phyloP scores from a whole-genome alignment of 495 filamentous ascomycete genomes.

The Baudoinia panamericana region DNA sequence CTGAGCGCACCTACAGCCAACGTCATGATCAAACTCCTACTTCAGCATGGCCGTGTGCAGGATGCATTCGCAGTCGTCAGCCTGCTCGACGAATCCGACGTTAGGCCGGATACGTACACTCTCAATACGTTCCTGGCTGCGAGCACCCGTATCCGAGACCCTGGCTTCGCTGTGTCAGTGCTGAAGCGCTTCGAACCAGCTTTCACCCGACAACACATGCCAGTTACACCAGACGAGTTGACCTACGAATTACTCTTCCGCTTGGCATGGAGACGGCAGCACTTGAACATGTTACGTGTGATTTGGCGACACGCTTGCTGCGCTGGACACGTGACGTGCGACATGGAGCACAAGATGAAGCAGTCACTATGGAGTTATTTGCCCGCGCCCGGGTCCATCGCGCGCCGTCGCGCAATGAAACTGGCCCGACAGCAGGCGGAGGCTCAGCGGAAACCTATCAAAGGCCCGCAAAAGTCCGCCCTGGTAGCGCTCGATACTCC shows the following conservation, averaged over 20 bases:
- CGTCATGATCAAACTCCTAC: slow-evolving; percentile 2
- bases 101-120: neutral
- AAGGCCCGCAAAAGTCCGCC: no score
- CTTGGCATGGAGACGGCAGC: slow-evolving; percentile 5
- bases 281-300: slow-evolving; percentile 9
- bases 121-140: slow-evolving; percentile 6
- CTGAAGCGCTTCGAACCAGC: neutral
- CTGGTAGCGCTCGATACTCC: neutral
- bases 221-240: neutral
- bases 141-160: neutral
- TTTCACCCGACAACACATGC: neutral
- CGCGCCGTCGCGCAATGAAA: neutral
- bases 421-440: neutral
- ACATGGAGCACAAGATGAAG: slow-evolving; percentile 1
- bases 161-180: neutral
- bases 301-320: slow-evolving; percentile 16
- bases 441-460: no score
- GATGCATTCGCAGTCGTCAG: slow-evolving; percentile 4
- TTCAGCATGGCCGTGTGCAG: neutral
- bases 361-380: neutral
- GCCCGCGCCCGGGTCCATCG: neutral
- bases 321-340: neutral
- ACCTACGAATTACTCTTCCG: slow-evolving; percentile 5
- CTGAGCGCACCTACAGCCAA: slow-evolving; percentile 5
- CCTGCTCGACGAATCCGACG: neutral